These are phyloP conservation scores for Aegle marmelos DNA, from an alignment of 345 rosid species.

Conservation along the genomic window DNA sequence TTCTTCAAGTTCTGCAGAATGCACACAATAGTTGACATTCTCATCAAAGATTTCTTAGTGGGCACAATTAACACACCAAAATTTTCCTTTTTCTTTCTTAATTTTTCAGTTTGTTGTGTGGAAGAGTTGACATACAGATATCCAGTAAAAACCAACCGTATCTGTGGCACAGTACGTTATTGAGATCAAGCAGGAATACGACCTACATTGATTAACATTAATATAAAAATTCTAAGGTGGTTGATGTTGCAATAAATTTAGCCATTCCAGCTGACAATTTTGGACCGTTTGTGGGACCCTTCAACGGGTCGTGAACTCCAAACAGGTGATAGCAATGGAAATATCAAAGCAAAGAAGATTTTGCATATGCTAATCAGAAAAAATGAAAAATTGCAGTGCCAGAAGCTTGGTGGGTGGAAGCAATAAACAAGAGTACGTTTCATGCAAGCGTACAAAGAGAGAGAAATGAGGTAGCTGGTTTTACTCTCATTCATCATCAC, in stretches of 20 bases:
- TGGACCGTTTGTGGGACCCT: constrained; percentile 23
- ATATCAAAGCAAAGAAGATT: not conserved
- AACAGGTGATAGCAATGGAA: constrained; percentile 7
- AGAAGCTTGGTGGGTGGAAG: constrained; percentile 33
- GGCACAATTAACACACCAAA: too few species aligned
- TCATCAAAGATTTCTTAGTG: not conserved
- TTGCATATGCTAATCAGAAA: not conserved
- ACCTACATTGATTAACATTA: constrained; percentile 33
- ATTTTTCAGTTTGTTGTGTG: too few species aligned
- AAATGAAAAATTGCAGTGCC: constrained; percentile 12
- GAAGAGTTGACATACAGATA: too few species aligned
- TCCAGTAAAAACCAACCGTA: too few species aligned
- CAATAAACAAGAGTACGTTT: constrained; percentile 27
- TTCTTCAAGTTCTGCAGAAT: not conserved
- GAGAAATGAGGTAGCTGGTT: constrained; percentile 22
- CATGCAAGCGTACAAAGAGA: constrained; percentile 16
- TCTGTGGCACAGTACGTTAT: too few species aligned
- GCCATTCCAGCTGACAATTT: constrained; percentile 15
- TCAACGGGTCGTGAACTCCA: constrained; percentile 7
- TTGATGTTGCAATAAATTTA: constrained; percentile 22
- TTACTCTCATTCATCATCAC: constrained; percentile 18
- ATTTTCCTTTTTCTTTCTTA: too few species aligned
- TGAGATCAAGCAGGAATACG: constrained; percentile 16
- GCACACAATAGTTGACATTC: not conserved
- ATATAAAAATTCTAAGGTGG: constrained; percentile 15